Evolutionary conservation across 768 basidiomycete genomes (phyloP), one percentile per base, ranked within the genome.

Genomic region (Steccherinum ochraceum): DNA sequence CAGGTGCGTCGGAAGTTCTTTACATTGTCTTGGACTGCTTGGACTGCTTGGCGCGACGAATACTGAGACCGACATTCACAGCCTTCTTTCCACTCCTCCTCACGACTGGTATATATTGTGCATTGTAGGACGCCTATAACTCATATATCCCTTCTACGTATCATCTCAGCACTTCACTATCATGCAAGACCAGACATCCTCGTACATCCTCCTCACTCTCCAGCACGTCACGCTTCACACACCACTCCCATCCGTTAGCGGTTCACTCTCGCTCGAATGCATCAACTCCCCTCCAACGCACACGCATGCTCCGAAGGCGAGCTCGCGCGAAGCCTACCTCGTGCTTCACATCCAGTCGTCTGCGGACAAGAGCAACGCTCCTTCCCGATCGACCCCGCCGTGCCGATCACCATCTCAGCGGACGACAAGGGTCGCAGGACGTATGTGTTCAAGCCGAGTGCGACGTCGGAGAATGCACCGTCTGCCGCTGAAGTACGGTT

Each of bases 271-370:
- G 23, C 70, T 88, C 45, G 78, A 86, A 64, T 86, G 83, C 61
- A 76, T 88, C 25, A 82, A 12, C 56, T 80, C 49, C 61, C 70
- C 23, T 49, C 70, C 30, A 49, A 67, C 19, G 39, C 60, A 40
- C 16, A 55, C 51, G 49, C 50, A 53, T n/a, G 20, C 16, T 52
- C 46, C n/a, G 43, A 51, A 51, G 10, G 49, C 45, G 21, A 49
- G 50, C 5, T 73, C 79, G 25, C 73, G 75, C 43, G 80, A 84
- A 56, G 76, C 85, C 48, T 88, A 81, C 65, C 79, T 89, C 48
- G n/a, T n/a, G n/a, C n/a, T n/a, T n/a, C n/a, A n/a, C n/a, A n/a
- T n/a, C n/a, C n/a, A n/a, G n/a, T n/a, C n/a, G 80, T 89, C 19
- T 61, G 88, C 42, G 74, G 75, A 27, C 61, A 87, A 13, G 75